Evolutionary conservation across 345 rosid species (phyloP).

Genomic region (Mallotus nudiflorus): DNA sequence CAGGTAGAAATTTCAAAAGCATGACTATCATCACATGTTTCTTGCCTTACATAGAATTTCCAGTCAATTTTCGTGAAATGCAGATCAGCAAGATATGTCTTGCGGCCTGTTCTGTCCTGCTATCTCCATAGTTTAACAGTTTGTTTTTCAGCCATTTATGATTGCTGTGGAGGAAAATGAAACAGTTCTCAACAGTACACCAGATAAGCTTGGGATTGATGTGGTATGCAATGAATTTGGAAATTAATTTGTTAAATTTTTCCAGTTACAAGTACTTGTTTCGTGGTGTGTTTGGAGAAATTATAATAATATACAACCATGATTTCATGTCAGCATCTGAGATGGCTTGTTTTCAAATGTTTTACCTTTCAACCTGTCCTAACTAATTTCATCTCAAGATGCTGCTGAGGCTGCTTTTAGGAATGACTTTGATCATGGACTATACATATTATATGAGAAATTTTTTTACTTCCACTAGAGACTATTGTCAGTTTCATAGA

Average conservation of each 20-base stretch:
- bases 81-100: background rate
- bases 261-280: background rate
- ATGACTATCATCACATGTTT: background rate
- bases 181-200: conserved; percentile 54
- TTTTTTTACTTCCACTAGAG: background rate
- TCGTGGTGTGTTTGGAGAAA: background rate
- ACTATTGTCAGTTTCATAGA: background rate
- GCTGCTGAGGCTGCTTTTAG: background rate
- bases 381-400: background rate
- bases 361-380: background rate
- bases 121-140: background rate
- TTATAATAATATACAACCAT: too few relatives aligned
- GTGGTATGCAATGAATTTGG: conserved; percentile 34
- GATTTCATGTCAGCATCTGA: too few relatives aligned
- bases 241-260: background rate
- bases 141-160: conserved; percentile 43
- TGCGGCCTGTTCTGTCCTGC: background rate
- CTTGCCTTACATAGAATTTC: background rate
- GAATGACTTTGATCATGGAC: background rate
- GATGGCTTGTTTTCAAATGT: background rate
- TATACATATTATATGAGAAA: background rate
- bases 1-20: conserved; percentile 28
- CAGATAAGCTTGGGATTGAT: conserved; percentile 55
- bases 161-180: conserved; percentile 64
- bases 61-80: background rate